Evolutionary conservation across 1,284 basidiomycete species (phyloP).

Genomic region (Irpex sp.): DNA sequence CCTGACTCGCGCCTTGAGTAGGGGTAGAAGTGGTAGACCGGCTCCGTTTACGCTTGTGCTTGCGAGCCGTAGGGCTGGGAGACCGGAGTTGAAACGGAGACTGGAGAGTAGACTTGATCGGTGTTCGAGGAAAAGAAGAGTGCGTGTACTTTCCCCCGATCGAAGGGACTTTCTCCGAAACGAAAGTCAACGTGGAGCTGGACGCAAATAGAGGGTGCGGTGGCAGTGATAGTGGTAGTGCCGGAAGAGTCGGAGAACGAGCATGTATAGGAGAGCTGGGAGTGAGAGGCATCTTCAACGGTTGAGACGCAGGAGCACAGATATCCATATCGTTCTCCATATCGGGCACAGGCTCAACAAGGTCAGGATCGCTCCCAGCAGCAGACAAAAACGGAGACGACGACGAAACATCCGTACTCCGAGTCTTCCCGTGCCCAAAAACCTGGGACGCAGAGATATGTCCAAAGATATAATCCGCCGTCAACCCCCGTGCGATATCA

Average conservation of each 20-base stretch:
- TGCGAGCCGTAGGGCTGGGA: neutral
- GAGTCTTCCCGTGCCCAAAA: neutral
- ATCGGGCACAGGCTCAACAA: neutral
- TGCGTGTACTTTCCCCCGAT: too few relatives aligned
- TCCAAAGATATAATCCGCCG: slow-evolving; percentile 19
- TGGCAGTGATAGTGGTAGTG: neutral
- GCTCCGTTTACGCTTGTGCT: neutral
- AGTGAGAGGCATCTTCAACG: neutral
- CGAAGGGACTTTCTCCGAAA: too few relatives aligned
- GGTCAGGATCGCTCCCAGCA: neutral
- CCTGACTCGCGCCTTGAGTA: neutral
- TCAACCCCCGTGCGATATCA: slow-evolving; percentile 15
- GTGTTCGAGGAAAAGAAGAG: neutral
- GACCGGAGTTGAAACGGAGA: slow-evolving; percentile 5
- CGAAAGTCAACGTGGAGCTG: neutral
- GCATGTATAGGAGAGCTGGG: neutral
- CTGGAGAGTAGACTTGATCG: neutral
- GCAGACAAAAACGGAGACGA: slow-evolving; percentile 5
- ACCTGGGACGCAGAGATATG: slow-evolving; percentile 10
- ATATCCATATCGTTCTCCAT: too few relatives aligned
- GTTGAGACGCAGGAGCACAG: neutral
- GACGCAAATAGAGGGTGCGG: neutral
- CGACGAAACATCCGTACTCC: too few relatives aligned
- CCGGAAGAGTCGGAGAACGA: neutral
- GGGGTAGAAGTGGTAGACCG: neutral